Base-by-base conservation (phyloP, 129 eudicot species). In the Calendula officinalis region DNA sequence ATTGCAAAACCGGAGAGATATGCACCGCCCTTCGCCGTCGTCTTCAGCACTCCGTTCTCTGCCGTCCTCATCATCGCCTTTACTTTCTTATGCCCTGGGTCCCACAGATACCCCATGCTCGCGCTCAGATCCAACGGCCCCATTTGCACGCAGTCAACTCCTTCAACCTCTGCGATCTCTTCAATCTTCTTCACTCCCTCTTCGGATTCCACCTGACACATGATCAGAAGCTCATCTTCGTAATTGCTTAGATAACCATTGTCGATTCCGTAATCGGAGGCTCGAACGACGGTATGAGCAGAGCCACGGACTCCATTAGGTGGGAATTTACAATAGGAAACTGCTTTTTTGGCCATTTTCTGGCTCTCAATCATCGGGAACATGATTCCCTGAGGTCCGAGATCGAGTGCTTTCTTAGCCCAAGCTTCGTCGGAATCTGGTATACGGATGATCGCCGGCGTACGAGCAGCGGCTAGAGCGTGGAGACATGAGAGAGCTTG, bases 71-170 rank as follows among this genome's bases (percentile, higher is more conserved):
- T 5, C 76, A 71, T 60, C 69, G 81, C 90, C 77, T 62, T 91
- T 73, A 91, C 98, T 56, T 87, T 91, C 96, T 87, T 84, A 64
- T 91, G 62, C 49, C 98, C 98, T 0, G 94, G 96, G 56, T 87
- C 98, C 98, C 98, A 91, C 78, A 87, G 53, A 45, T 87, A 91
- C 69, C 98, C 98, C 90, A 91, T 77, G 44, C 87, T 87, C 0
- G 98, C 98, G 8, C 96, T 87, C 86, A 91, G 53, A 87, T 91
- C 98, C 84, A 84, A 75, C 50, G 96, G 98, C 3, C 98, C 98
- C 98, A 87, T 91, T 40, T 91, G 96, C 11, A 91, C 69, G 54
- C 98, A 87, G 36, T 91, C 98, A n/a, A 91, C 98, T 0, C 98
- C 98, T 3, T 91, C 98, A 16, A 91, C 94, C 0, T 53, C 74